Conservation (phyloP, 495 filamentous ascomycete species). For the Penicillium bovifimosum region DNA sequence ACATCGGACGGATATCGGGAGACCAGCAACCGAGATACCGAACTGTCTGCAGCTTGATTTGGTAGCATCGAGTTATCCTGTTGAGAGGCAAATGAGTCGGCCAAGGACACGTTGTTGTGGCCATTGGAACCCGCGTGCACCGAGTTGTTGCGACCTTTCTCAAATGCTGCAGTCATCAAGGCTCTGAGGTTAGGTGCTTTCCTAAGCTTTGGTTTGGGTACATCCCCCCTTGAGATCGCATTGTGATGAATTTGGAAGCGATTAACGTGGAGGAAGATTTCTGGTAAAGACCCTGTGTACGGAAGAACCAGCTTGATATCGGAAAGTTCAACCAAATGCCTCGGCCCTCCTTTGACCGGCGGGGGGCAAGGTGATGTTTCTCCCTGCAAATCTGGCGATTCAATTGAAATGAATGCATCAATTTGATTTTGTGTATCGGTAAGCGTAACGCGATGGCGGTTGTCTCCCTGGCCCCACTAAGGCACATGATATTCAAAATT, state of each 20-base stretch:
- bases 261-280: conserved; percentile 31
- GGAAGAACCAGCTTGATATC: conserved; percentile 37
- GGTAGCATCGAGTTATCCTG: neutral
- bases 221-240: conserved; percentile 19
- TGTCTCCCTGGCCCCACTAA: conserved; percentile 23
- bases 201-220: conserved; percentile 13
- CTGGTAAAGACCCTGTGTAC: conserved; percentile 23
- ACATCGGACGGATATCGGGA: conserved; percentile 7
- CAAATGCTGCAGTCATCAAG: conserved; percentile 13
- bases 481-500: neutral
- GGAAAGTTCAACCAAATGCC: conserved; percentile 29
- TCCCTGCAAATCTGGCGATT: conserved; percentile 19
- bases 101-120: neutral
- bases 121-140: neutral
- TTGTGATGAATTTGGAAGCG: conserved; percentile 31
- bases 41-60: neutral
- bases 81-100: neutral
- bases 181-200: conserved; percentile 14
- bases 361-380: conserved; percentile 4
- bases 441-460: conserved; percentile 18
- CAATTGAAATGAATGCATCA: conserved; percentile 29
- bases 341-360: conserved; percentile 21
- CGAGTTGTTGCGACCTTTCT: neutral
- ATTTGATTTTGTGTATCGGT: conserved; percentile 39
- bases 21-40: conserved; percentile 11